Evolutionary conservation across 2,329 filamentous ascomycete species (phyloP), one percentile per base, ranked within the genome.

Genomic region (Colletotrichum sp.): DNA sequence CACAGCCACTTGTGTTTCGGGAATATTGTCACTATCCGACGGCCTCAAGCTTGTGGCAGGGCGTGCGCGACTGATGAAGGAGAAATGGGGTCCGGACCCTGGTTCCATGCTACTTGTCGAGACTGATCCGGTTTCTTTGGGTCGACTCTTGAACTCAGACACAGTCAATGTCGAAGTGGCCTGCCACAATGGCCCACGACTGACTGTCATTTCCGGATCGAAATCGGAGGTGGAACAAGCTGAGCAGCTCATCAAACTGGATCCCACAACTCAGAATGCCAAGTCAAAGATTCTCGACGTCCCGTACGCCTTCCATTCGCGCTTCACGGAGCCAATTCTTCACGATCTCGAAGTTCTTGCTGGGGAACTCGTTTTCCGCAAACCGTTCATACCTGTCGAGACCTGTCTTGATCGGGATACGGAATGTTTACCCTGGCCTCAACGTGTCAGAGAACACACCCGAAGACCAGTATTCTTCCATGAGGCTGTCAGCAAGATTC

Each of bases 301-400:
- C 2, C 87, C 87, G 0, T 84, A 90, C 71, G 88, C 86, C 0
- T 90, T 89, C 78, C 89, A 90, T 77, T 89, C 85, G 0, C 64
- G 70, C 0, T 80, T 90, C 0, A 84, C 87, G 0, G 86, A 89
- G 0, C 65, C 75, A 0, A 65, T 89, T 1, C 66, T 83, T 9
- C 18, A 62, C 1, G 49, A 75, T 1, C 79, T 87, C 2, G 78
- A 79, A 16, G 28, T 77, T 2, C 34, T 84, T 4, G 85, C 78
- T 0, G 68, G 80, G 6, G 32, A 15, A 8, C 24, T 72, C 15
- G 28, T 10, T 13, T 67, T 72, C 49, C 69, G 62, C 18, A 26
- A 57, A 5, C 62, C 69, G 3, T 24, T 18, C 16, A 24, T 72
- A 2, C 69, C 62, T n/a, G 8, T 72, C 3, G 69, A 72, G 62